Evolutionary conservation across 2,329 filamentous ascomycete species (phyloP).

Genomic region (Akanthomyces lecanii): DNA sequence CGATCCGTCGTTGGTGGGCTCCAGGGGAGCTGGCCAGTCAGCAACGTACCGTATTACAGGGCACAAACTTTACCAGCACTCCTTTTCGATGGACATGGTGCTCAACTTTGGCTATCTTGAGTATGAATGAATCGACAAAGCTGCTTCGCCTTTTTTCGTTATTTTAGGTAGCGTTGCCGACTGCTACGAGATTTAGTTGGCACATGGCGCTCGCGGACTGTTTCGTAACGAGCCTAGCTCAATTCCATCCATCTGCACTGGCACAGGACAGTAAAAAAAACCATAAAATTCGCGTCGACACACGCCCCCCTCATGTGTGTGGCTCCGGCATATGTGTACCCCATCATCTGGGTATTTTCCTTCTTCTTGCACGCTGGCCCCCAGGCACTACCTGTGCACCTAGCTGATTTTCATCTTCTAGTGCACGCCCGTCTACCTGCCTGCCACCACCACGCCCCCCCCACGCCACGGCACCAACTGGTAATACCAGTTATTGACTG

Average conservation of each 20-base stretch:
- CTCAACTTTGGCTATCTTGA: too few species aligned
- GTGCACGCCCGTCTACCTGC: neutral
- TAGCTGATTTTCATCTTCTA: neutral
- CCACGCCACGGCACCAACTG: neutral
- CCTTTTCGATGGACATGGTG: too few species aligned
- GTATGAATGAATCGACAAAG: too few species aligned
- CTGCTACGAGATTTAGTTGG: neutral
- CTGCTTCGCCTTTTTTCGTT: too few species aligned
- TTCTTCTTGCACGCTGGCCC: neutral
- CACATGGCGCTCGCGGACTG: neutral
- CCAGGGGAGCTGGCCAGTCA: too few species aligned
- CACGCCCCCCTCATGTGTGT: neutral
- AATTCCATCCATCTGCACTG: neutral
- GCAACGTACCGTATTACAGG: too few species aligned
- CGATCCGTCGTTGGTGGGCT: too few species aligned
- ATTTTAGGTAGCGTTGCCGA: too few species aligned
- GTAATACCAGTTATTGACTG: too few species aligned
- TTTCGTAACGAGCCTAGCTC: neutral
- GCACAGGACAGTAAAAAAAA: neutral
- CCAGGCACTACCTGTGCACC: too few species aligned
- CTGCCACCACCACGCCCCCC: neutral
- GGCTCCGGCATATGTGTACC: too few species aligned
- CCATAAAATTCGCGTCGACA: neutral
- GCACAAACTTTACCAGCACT: too few species aligned
- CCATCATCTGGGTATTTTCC: neutral